Percentiles rank a stretch among this genome's conserved stretches.
phyloP scores from a whole-genome alignment of 495 filamentous ascomycete genomes.

The Aspergillus ostianus region DNA sequence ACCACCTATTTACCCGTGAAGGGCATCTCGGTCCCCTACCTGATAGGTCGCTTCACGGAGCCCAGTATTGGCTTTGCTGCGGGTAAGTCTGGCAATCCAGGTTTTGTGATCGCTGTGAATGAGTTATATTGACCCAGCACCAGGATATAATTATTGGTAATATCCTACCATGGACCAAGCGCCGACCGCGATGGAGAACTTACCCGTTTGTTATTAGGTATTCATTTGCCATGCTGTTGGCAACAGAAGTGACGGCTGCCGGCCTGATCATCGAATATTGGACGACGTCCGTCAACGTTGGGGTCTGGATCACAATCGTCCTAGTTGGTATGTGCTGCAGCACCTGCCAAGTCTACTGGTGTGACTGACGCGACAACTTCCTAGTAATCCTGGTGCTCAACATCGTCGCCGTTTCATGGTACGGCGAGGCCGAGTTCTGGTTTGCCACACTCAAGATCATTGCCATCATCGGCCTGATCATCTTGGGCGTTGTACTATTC shows the following conservation, averaged over 20 bases:
- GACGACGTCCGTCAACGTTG: slow-evolving; percentile 47
- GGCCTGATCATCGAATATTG: slow-evolving; percentile 70
- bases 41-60: slow-evolving; percentile 67
- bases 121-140: slow-evolving; percentile 37
- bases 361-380: slow-evolving; percentile 42
- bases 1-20: slow-evolving; percentile 71
- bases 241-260: slow-evolving; percentile 67
- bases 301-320: slow-evolving; percentile 69
- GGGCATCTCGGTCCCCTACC: slow-evolving; percentile 68
- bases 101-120: slow-evolving; percentile 10
- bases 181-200: background rate
- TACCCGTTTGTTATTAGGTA: slow-evolving; percentile 30
- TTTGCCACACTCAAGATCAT: slow-evolving; percentile 74
- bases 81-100: slow-evolving; percentile 36
- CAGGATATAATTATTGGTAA: slow-evolving; percentile 56
- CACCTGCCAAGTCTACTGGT: background rate
- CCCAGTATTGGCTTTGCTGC: slow-evolving; percentile 70
- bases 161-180: background rate
- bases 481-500: slow-evolving; percentile 65
- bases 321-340: slow-evolving; percentile 49
- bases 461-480: slow-evolving; percentile 67
- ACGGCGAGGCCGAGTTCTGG: slow-evolving; percentile 73
- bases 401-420: slow-evolving; percentile 64
- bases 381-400: slow-evolving; percentile 62
- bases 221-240: slow-evolving; percentile 54